Evolutionary conservation across 805 yeast genomes (phyloP).

Genomic region (Barnettozyma californica): DNA sequence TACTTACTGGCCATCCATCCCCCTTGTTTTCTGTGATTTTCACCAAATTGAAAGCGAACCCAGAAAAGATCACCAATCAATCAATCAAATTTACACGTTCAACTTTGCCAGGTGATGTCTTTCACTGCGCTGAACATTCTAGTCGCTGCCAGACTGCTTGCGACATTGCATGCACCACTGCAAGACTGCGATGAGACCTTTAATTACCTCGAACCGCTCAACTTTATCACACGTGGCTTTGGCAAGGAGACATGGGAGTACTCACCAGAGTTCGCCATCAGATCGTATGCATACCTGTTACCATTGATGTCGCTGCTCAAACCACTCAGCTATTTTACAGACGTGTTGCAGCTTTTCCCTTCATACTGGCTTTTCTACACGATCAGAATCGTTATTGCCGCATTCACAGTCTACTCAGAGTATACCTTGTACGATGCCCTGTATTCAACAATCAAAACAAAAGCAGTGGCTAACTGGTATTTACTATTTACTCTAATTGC

Average conservation of each 20-base stretch:
- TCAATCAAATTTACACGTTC: not conserved
- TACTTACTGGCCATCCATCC: no score
- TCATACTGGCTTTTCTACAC: slow-evolving; percentile 43
- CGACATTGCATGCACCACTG: slow-evolving; percentile 57
- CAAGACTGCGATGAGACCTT: slow-evolving; percentile 91
- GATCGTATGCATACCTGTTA: slow-evolving; percentile 77
- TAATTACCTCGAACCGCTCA: slow-evolving; percentile 94
- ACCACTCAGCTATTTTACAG: slow-evolving; percentile 17
- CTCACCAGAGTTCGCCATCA: slow-evolving; percentile 80
- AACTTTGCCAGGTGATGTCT: not conserved
- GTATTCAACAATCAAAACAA: slow-evolving; percentile 17
- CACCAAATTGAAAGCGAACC: no score
- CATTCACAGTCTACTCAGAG: slow-evolving; percentile 46
- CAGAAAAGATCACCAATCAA: not conserved
- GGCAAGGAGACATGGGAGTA: slow-evolving; percentile 98
- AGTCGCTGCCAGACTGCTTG: slow-evolving; percentile 26
- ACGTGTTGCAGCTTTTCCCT: slow-evolving; percentile 10
- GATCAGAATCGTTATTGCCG: slow-evolving; percentile 41
- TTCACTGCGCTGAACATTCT: slow-evolving; percentile 2
- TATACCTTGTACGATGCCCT: slow-evolving; percentile 41
- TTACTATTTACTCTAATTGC: slow-evolving; percentile 54
- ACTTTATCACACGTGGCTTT: slow-evolving; percentile 67
- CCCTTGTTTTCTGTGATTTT: not conserved
- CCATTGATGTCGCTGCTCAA: slow-evolving; percentile 31
- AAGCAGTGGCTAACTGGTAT: slow-evolving; percentile 46